Base-by-base conservation (phyloP, 257 asterid species). In the Datura wrightii region DNA sequence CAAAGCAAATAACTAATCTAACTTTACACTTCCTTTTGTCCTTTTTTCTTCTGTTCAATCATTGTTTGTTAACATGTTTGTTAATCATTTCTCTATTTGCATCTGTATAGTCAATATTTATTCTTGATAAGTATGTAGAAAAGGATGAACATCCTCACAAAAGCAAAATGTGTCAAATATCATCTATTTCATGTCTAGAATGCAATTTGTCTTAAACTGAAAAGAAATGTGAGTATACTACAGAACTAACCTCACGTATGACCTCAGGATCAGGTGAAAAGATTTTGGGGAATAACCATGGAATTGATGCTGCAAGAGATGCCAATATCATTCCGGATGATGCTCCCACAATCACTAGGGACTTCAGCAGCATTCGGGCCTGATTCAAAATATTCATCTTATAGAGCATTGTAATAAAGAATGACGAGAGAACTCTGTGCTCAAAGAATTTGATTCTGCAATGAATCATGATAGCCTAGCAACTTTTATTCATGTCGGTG, bases 251-350 rank as follows among this genome's bases (percentile, higher is more conserved):
- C 98, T 93, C 97, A 59, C 63, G 87, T 86, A 91, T 86, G 79
- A 93, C 98, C 88, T 86, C 86, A 79, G 94, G 90, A 90, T 96
- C 99, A 19, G 94, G 89, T 84, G 98, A 92, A 88, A 96, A 96
- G 8, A 93, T 79, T 90, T 86, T 90, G 69, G 99, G 98, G 89
- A 94, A 93, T 84, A 93, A 88, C 97, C 95, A 92, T 84, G 99
- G 99, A 87, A 96, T 87, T 14, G 94, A 90, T 83, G 95, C 87
- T 87, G 98, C 99, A 53, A 94, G 85, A 82, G 87, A 82, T 85
- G 97, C 99, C 86, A 96, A 86, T 85, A 90, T 82, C 84, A 93
- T 63, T 71, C 99, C 99, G 78, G 85, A 90, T 79, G 91, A 19
- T 18, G 95, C 92, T 63, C 97, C 98, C 80, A 96, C 94, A 48